Evolutionary conservation across 306 rosid species (phyloP).

Genomic region (Boehmeria nivea): DNA sequence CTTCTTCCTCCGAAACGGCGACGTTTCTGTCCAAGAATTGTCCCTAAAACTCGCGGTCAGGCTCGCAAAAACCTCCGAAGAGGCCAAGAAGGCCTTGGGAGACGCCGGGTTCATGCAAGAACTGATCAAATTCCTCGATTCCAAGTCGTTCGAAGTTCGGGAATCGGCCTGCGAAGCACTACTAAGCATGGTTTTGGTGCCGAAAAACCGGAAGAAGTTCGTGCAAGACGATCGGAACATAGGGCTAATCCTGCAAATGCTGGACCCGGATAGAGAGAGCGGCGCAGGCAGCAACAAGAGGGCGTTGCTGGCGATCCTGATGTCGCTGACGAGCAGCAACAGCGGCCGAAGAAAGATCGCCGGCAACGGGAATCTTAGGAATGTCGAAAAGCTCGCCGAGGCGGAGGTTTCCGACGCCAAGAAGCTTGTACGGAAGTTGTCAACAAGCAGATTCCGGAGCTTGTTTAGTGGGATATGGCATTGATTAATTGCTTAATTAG

Average conservation of each 20-base stretch:
- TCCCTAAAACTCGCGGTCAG: slow-evolving; percentile 60
- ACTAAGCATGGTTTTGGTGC: slow-evolving; percentile 52
- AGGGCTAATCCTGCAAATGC: slow-evolving; percentile 46
- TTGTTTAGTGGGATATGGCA: slow-evolving; percentile 79
- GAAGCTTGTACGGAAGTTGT: slow-evolving; percentile 70
- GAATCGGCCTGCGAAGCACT: slow-evolving; percentile 83
- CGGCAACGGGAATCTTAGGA: slow-evolving; percentile 60
- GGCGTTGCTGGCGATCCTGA: slow-evolving; percentile 57
- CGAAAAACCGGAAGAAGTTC: slow-evolving; percentile 70
- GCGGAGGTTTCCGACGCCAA: slow-evolving; percentile 79
- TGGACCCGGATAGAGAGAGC: slow-evolving; percentile 51
- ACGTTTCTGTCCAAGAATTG: slow-evolving; percentile 63
- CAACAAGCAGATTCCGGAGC: slow-evolving; percentile 65
- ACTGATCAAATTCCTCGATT: slow-evolving; percentile 65
- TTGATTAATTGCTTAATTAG: slow-evolving; percentile 35
- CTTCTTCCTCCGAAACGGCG: slow-evolving; percentile 55
- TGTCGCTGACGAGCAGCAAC: slow-evolving; percentile 66
- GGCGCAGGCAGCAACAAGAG: slow-evolving; percentile 55
- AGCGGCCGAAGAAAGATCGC: slow-evolving; percentile 77
- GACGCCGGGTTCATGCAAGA: slow-evolving; percentile 72
- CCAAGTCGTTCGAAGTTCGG: slow-evolving; percentile 70
- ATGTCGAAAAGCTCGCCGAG: slow-evolving; percentile 80
- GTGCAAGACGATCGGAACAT: slow-evolving; percentile 69
- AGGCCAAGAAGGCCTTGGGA: slow-evolving; percentile 66
- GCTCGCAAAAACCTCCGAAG: slow-evolving; percentile 58